These are phyloP conservation scores for Diphasiastrum complanatum DNA, from an alignment of 83 land plant species.

Conservation along the genomic window DNA sequence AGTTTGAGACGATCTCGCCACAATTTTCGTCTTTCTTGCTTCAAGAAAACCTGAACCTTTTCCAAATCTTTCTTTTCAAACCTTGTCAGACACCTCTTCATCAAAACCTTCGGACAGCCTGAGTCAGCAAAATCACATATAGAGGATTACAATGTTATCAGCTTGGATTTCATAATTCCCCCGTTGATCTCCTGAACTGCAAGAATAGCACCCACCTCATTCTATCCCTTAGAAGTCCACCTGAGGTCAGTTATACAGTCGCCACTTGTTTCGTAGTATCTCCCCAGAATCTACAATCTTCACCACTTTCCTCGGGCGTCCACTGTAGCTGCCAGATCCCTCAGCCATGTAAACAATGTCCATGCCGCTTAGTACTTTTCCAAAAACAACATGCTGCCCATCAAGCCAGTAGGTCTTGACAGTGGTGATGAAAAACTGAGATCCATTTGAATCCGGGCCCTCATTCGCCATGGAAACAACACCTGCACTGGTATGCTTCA, in stretches of 20 bases:
- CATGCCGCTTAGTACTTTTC: slow-evolving; percentile 10
- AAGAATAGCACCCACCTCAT: too few species aligned
- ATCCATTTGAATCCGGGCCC: background rate
- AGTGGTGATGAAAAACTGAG: slow-evolving; percentile 15
- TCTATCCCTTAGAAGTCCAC: too few species aligned
- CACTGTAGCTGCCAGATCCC: slow-evolving; percentile 15
- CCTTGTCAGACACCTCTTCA: too few species aligned
- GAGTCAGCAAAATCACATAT: too few species aligned
- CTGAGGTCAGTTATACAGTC: background rate
- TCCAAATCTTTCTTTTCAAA: too few species aligned
- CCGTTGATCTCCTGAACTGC: too few species aligned
- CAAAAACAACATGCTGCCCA: slow-evolving; percentile 10
- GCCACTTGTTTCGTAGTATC: slow-evolving; percentile 8
- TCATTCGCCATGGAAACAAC: slow-evolving; percentile 7
- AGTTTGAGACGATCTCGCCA: too few species aligned
- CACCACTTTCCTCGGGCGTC: slow-evolving; percentile 12
- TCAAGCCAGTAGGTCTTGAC: slow-evolving; percentile 11
- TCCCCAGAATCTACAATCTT: slow-evolving; percentile 12
- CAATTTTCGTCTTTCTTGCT: too few species aligned
- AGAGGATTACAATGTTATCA: too few species aligned
- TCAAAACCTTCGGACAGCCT: too few species aligned
- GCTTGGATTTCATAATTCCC: too few species aligned
- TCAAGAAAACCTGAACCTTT: too few species aligned
- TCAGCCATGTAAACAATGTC: slow-evolving; percentile 17
- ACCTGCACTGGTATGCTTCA: background rate